Evolutionary conservation across 768 basidiomycete species (phyloP).

Genomic region (Collybia nuda): DNA sequence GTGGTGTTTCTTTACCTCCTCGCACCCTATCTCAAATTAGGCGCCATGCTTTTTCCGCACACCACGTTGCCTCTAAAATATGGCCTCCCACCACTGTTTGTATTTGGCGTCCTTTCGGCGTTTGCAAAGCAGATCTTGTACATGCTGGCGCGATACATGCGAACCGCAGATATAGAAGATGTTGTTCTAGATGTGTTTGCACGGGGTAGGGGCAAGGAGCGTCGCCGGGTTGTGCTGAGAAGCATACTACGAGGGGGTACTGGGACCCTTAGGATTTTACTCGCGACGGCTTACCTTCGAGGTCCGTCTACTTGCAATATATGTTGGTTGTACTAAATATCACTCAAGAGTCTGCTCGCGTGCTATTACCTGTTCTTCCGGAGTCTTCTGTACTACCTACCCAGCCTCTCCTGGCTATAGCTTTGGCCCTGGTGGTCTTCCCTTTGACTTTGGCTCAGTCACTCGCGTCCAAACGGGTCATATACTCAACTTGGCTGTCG

Average conservation of each 20-base stretch:
- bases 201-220: constrained; percentile 51
- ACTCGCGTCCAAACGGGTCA: constrained; percentile 49
- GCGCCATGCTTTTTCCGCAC: constrained; percentile 62
- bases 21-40: constrained; percentile 67
- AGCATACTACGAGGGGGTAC: constrained; percentile 42
- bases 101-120: constrained; percentile 57
- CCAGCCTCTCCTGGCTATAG: constrained; percentile 37
- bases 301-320: constrained; percentile 44
- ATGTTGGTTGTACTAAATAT: neutral
- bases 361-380: constrained; percentile 48
- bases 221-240: constrained; percentile 42
- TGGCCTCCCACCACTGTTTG: constrained; percentile 46
- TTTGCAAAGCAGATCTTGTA: constrained; percentile 74
- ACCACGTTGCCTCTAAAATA: constrained; percentile 46
- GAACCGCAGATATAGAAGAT: constrained; percentile 64
- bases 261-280: constrained; percentile 44
- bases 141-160: constrained; percentile 72
- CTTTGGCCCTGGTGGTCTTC: constrained; percentile 41
- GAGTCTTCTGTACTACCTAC: constrained; percentile 29
- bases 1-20: constrained; percentile 70
- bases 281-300: constrained; percentile 64
- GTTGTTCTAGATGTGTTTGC: constrained; percentile 63
- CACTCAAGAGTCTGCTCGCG: constrained; percentile 53
- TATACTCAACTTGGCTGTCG: constrained; percentile 61
- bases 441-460: constrained; percentile 57